Conservation (phyloP, 768 basidiomycete species). For the Podaxis sp. region DNA sequence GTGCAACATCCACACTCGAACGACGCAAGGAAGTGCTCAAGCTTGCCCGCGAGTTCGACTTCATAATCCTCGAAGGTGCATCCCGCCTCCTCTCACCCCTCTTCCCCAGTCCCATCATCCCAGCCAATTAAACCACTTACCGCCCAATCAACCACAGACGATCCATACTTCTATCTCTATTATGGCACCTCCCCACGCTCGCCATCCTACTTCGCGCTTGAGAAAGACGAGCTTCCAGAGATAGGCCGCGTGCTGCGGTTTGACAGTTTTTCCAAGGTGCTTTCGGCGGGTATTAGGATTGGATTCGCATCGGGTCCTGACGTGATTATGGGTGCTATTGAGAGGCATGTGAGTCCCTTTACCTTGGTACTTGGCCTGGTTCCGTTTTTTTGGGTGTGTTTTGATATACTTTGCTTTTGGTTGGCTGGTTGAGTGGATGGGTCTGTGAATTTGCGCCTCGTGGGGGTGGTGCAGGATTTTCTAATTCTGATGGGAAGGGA, state of each 20-base stretch:
- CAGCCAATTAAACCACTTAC: neutral
- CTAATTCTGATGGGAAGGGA: neutral
- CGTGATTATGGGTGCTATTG: conserved; percentile 64
- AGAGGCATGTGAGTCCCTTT: conserved; percentile 55
- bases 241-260: conserved; percentile 84
- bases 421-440: neutral
- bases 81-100: neutral
- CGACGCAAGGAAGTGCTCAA: conserved; percentile 71
- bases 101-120: neutral
- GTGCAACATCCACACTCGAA: conserved; percentile 69
- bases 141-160: conserved; percentile 46
- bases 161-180: conserved; percentile 79
- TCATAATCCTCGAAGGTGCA: conserved; percentile 84
- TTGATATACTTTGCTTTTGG: neutral
- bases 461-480: neutral
- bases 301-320: conserved; percentile 82
- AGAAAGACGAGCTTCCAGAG: conserved; percentile 55
- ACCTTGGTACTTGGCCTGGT: neutral
- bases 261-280: conserved; percentile 86
- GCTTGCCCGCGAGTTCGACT: conserved; percentile 69
- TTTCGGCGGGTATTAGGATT: conserved; percentile 74
- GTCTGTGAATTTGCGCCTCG: neutral
- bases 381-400: neutral
- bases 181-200: conserved; percentile 64
- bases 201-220: conserved; percentile 82